These are phyloP conservation scores for Phytopythium helicoides DNA, from an alignment of 352 stramenopile genomes.

Conservation along the genomic window DNA sequence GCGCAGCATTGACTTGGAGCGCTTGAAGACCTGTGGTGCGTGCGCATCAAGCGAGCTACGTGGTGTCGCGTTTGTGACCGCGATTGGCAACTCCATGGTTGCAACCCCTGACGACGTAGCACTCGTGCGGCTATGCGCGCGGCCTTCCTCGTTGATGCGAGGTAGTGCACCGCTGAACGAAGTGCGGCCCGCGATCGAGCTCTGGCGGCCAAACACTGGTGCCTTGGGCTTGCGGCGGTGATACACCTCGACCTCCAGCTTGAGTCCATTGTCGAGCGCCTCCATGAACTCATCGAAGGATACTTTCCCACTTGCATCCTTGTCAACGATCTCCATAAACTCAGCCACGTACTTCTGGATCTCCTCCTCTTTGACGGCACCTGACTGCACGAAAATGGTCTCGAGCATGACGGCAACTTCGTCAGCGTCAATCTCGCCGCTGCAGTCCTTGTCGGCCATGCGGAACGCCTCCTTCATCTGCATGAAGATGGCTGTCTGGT, in stretches of 20 bases:
- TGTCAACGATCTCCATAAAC: conserved; percentile 75
- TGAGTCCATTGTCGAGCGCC: conserved; percentile 68
- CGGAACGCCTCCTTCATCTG: conserved; percentile 87
- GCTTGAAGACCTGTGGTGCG: conserved; percentile 35
- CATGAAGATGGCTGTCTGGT: conserved; percentile 85
- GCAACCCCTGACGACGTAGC: conserved; percentile 24
- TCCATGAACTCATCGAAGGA: conserved; percentile 84
- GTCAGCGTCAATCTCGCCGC: conserved; percentile 74
- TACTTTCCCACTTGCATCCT: conserved; percentile 62
- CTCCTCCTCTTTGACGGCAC: conserved; percentile 66
- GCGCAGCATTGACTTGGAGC: conserved; percentile 20
- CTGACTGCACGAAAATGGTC: conserved; percentile 74
- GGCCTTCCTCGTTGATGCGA: conserved; percentile 36
- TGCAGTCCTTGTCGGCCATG: conserved; percentile 75
- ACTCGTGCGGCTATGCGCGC: conserved; percentile 10
- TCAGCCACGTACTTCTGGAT: conserved; percentile 69
- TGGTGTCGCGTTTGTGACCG: conserved; percentile 5
- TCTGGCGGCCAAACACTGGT: conserved; percentile 13
- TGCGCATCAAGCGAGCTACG: conserved; percentile 20
- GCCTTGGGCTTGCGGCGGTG: conserved; percentile 35
- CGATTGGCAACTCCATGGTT: conserved; percentile 15
- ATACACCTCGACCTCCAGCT: conserved; percentile 79
- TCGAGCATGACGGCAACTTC: conserved; percentile 77
- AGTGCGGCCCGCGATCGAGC: not conserved
- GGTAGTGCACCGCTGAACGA: conserved; percentile 20